Evolutionary conservation across 768 basidiomycete species (phyloP).

Genomic region (Trametes gibbosa): DNA sequence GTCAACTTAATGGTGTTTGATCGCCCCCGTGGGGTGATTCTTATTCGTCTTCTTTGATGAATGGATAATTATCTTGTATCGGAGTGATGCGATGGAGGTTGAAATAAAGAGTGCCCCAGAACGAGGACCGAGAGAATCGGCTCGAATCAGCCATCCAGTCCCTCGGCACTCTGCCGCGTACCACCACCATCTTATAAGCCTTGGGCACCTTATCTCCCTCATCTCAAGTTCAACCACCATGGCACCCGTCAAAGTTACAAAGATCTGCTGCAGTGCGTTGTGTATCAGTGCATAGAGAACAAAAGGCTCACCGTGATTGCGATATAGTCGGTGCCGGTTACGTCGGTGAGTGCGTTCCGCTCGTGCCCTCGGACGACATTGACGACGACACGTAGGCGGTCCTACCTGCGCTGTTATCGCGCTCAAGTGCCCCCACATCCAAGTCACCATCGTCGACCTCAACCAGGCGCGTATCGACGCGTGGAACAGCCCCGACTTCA

Average conservation of each 20-base stretch:
- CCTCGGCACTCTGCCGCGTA: constrained; percentile 6
- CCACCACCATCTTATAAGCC: constrained; percentile 16
- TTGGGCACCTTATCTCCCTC: constrained; percentile 17
- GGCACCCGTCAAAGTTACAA: constrained; percentile 63
- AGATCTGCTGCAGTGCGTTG: constrained; percentile 89
- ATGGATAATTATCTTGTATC: neutral
- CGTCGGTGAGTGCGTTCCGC: constrained; percentile 60
- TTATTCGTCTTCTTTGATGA: neutral
- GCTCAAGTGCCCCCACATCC: constrained; percentile 87
- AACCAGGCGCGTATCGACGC: constrained; percentile 93
- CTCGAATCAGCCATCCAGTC: too few species aligned
- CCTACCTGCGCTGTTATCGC: constrained; percentile 96
- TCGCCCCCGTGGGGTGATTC: neutral
- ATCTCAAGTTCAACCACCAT: constrained; percentile 31
- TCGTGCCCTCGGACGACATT: neutral
- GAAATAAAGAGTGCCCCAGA: constrained; percentile 3
- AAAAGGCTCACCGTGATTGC: constrained; percentile 10
- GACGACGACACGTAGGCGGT: constrained; percentile 62
- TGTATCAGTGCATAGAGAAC: constrained; percentile 34
- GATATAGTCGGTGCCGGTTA: constrained; percentile 82
- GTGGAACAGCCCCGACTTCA: constrained; percentile 88
- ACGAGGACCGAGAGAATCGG: too few species aligned
- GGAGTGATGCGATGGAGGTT: constrained; percentile 2
- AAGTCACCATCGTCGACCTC: constrained; percentile 96
- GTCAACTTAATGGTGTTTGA: neutral